A percentile compares a stretch with the other conserved stretches of the same genome.
Evolutionary conservation across 2,329 filamentous ascomycete species (phyloP).

Genomic region (Raffaelea deltoideospora): DNA sequence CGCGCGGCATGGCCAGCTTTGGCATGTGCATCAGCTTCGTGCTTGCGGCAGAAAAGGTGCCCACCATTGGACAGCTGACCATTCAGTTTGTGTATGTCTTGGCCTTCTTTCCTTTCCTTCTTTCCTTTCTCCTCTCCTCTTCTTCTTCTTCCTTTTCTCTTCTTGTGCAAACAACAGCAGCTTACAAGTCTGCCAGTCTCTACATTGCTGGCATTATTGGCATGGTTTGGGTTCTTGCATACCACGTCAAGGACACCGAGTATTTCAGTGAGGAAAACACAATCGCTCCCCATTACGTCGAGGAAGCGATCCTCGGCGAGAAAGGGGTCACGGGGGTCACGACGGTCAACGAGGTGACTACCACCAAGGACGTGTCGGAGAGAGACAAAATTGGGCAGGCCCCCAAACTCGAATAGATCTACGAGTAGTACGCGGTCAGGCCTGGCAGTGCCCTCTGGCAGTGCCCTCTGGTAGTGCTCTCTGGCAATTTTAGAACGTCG

Average conservation of each 20-base stretch:
- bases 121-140: too few species aligned
- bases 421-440: too few species aligned
- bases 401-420: too few species aligned
- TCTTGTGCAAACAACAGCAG: too few species aligned
- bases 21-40: constrained; percentile 3
- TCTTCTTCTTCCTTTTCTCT: too few species aligned
- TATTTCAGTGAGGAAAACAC: constrained; percentile 3
- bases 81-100: constrained; percentile 1
- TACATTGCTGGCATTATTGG: constrained; percentile 1
- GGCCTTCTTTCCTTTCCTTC: background rate
- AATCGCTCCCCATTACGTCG: constrained; percentile 1
- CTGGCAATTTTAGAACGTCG: too few species aligned
- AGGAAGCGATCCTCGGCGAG: constrained; percentile 1
- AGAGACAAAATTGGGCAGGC: too few species aligned
- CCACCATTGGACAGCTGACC: background rate
- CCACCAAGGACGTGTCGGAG: too few species aligned
- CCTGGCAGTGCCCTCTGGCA: too few species aligned
- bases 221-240: background rate
- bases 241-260: constrained; percentile 3
- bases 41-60: constrained; percentile 1
- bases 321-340: background rate
- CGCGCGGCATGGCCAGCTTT: constrained; percentile 1
- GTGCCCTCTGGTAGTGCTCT: too few species aligned
- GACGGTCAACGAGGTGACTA: too few species aligned
- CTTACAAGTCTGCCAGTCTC: background rate